These are phyloP conservation scores for Colletotrichum lini DNA, from an alignment of 2,329 filamentous ascomycete species.

Conservation along the genomic window DNA sequence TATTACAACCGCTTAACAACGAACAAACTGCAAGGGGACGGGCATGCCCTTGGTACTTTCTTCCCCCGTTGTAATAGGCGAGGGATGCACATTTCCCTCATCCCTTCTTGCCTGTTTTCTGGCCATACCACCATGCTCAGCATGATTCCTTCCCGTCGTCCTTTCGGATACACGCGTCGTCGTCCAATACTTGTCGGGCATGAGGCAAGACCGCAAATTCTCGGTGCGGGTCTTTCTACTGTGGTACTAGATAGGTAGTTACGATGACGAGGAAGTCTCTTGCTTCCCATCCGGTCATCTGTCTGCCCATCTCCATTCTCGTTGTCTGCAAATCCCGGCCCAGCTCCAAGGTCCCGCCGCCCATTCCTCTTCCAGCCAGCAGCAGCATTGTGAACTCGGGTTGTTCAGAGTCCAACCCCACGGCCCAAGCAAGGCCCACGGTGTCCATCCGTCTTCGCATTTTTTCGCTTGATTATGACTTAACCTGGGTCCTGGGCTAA, in stretches of 20 bases:
- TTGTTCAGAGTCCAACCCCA: slow-evolving; percentile 26
- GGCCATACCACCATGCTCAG: slow-evolving; percentile 7
- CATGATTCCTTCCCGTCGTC: slow-evolving; percentile 4
- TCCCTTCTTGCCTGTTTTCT: slow-evolving; percentile 5
- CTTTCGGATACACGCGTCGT: slow-evolving; percentile 35
- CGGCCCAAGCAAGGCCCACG: slow-evolving; percentile 30
- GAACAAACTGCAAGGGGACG: slow-evolving; percentile 26
- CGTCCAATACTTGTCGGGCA: slow-evolving; percentile 32
- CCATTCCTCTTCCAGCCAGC: slow-evolving; percentile 6
- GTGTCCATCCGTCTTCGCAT: slow-evolving; percentile 22
- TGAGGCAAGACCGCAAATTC: slow-evolving; percentile 3
- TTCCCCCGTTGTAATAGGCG: slow-evolving; percentile 4
- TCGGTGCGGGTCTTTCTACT: neutral
- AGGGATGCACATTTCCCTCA: slow-evolving; percentile 7
- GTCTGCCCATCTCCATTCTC: slow-evolving; percentile 12
- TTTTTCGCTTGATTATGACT: slow-evolving; percentile 35
- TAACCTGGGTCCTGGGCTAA: slow-evolving; percentile 21
- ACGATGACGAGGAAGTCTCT: slow-evolving; percentile 16
- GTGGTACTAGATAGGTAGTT: too few species aligned
- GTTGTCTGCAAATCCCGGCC: slow-evolving; percentile 25
- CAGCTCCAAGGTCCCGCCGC: slow-evolving; percentile 32
- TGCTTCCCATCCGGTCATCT: slow-evolving; percentile 19
- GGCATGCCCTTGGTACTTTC: slow-evolving; percentile 8
- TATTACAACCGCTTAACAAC: slow-evolving; percentile 26
- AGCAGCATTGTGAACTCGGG: slow-evolving; percentile 18